Base-by-base conservation (phyloP, 2,329 filamentous ascomycete genomes). In the Aspergillus tanneri region DNA sequence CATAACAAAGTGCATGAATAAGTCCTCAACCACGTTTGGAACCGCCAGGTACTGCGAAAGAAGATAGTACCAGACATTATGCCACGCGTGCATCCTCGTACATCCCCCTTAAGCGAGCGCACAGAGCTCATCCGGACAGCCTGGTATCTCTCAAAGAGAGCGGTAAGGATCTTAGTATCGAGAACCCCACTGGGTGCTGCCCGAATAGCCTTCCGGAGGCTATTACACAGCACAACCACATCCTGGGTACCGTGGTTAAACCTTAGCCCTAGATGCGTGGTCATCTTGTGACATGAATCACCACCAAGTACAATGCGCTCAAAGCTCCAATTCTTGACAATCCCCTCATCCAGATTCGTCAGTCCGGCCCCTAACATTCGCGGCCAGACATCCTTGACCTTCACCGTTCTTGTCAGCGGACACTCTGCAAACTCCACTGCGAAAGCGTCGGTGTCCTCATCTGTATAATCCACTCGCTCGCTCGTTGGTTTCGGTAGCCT, bases 251-350 rank as follows among this genome's bases (percentile, higher is more conserved):
- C 70, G 16, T 64, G 64, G 52, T 73, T 72, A 28, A 64, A 64
- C 0, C 36, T 36, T 9, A 61, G 56, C 0, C 67, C 69, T 0
- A 66, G 58, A 39, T 66, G 70, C 0, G 71, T 68, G 0, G 69
- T 72, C 42, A 67, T 66, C 32, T 72, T 73, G 47, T 73, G 71
- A 1, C 60, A 62, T 0, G 71, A 55, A 32, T 74, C 71, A 0
- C 71, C 71, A 0, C 55, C 62, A 0, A 74, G 63, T 1, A 68
- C 68, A 6, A 73, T 53, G 1, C 66, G 57, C 1, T 69, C 66
- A 5, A 53, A 59, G 46, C 62, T 68, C 71, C 69, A 73, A 36
- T 69, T 55, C 8, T 53, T 39, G 8, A 69, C 57, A 2, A 72
- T 58, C 0, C 70, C 72, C 38, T 74, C 71, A 14, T 72, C 68